Conservation (phyloP, 106 monocot genomes). For the Phalaenopsis aphrodite region DNA sequence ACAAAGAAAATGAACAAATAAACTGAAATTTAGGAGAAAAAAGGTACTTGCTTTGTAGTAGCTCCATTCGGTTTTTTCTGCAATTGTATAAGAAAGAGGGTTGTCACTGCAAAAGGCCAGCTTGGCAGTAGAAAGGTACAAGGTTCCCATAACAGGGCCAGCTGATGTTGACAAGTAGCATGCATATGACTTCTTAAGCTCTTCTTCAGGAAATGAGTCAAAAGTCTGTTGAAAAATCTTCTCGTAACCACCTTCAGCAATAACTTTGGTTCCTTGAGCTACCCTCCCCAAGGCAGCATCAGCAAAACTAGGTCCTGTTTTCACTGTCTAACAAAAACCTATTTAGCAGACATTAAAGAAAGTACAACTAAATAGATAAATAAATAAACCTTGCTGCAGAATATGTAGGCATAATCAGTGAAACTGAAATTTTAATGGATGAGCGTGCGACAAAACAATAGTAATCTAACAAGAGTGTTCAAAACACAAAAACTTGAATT, state of each 20-base stretch:
- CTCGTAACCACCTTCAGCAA: constrained; percentile 27
- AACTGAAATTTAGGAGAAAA: not conserved
- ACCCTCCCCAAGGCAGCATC: constrained; percentile 23
- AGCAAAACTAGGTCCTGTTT: constrained; percentile 20
- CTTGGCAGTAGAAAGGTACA: constrained; percentile 23
- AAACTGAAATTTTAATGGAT: too few relatives aligned
- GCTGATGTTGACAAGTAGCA: constrained; percentile 23
- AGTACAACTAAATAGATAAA: not conserved
- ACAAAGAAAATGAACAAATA: not conserved
- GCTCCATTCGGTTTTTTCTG: constrained; percentile 21
- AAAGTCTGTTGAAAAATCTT: constrained; percentile 18
- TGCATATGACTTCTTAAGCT: constrained; percentile 15
- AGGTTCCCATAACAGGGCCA: constrained; percentile 20
- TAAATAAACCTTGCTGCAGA: not conserved
- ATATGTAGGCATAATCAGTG: too few relatives aligned
- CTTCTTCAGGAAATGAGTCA: constrained; percentile 20
- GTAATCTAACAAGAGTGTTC: too few relatives aligned
- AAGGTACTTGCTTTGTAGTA: constrained; percentile 15
- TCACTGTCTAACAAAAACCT: constrained; percentile 10
- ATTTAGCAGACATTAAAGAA: not conserved
- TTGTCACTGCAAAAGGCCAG: constrained; percentile 22
- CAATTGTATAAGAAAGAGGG: constrained; percentile 22
- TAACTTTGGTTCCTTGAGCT: constrained; percentile 19
- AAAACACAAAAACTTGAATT: too few relatives aligned
- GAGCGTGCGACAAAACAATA: too few relatives aligned